Evolutionary conservation across 1,284 basidiomycete species (phyloP), one percentile per base, ranked within the genome.

Genomic region (Hortiboletus rubellus): DNA sequence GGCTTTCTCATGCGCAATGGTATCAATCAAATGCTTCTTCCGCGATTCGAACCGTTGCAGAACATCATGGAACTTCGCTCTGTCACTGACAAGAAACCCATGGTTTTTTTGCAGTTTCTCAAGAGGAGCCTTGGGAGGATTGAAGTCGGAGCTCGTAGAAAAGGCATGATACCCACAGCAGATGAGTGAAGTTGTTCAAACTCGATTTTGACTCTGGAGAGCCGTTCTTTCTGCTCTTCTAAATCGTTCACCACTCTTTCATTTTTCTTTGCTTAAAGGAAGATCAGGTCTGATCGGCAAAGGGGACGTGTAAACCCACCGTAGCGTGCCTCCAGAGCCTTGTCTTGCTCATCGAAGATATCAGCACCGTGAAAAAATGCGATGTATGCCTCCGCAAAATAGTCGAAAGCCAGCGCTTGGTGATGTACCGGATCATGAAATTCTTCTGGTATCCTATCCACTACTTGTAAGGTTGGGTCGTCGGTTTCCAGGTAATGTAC

Each of bases 391-490:
- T 82, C 79, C 7, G 82, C 76, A 42, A 83, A 85, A 72, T 90
- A 93, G 50, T 92, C 83, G 65, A 91, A 89, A 2, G 88, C 84
- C 15, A 94, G 75, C 0, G 91, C 85, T 56, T 85, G 82, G 51
- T 93, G 86, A 36, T 92, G 83, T 55, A 85, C 76, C 6, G 83
- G 82, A 66, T 94, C 87, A 15, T 88, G 84, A 58, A 91, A 88
- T 70, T 86, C 80, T 66, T 87, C 82, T 11, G 86, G 83, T 54
- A 92, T 68, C 53, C 77, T 79, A 50, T 79, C 72, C 44, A 84
- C 69, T 63, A 84, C 77, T 74, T 89, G 88, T 22, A 91, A 70
- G 5, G 87, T 86, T 8, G 84, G 80, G 62, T 91, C 82, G 17
- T 77, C 77, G 61, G 86, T 84, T 45, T 77, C 73, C 52, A 85